These are phyloP conservation scores for Chlorella vulgaris DNA, from an alignment of 139 green algal species.

Conservation along the genomic window DNA sequence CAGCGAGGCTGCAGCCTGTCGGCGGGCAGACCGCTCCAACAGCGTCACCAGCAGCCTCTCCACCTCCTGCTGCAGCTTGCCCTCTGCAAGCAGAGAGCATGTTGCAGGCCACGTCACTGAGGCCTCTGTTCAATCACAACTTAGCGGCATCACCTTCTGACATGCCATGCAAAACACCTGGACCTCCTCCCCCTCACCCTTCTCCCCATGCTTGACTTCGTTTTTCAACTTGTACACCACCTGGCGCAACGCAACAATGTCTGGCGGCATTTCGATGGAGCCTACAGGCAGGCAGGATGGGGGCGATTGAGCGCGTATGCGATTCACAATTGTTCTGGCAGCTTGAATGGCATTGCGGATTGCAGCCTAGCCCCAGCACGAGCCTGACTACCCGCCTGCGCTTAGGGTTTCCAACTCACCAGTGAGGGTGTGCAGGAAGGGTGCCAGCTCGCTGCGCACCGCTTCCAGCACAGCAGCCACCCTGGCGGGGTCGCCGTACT, in stretches of 20 bases:
- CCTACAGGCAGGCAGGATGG: neutral
- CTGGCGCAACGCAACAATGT: neutral
- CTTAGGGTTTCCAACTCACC: too few species aligned
- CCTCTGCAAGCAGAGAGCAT: neutral
- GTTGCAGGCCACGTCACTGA: neutral
- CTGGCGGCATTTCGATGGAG: neutral
- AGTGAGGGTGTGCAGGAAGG: slow-evolving; percentile 5
- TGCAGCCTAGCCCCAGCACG: neutral
- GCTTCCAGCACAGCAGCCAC: neutral
- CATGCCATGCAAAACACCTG: neutral
- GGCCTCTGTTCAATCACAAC: neutral
- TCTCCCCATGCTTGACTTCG: neutral
- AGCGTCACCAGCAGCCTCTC: neutral
- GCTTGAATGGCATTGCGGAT: neutral
- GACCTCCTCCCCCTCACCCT: neutral
- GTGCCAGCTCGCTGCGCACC: neutral
- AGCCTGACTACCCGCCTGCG: too few species aligned
- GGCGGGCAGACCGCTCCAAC: neutral
- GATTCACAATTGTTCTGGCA: neutral
- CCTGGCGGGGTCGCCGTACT: neutral
- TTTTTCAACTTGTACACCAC: slow-evolving; percentile 2
- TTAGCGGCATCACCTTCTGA: neutral
- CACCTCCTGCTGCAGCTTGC: neutral
- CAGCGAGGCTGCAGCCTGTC: neutral
- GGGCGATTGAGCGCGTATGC: neutral